Evolutionary conservation across 2,329 filamentous ascomycete species (phyloP).

Genomic region (Exserohilum turcica): DNA sequence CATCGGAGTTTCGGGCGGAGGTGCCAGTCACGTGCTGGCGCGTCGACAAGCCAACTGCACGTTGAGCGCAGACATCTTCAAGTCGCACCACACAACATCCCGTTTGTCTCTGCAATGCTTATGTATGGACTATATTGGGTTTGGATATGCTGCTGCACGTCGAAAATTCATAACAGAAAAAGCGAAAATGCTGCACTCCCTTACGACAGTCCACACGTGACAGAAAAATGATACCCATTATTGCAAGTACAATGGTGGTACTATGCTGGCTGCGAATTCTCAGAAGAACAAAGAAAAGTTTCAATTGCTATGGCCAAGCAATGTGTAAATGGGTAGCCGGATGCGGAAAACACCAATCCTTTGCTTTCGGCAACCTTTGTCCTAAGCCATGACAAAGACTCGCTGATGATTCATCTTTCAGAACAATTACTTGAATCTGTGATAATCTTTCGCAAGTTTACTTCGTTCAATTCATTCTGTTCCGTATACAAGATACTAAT

Average conservation of each 20-base stretch:
- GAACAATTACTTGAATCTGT: conserved; percentile 7
- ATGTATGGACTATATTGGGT: background rate
- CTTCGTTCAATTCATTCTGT: background rate
- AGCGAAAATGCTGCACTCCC: background rate
- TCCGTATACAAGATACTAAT: background rate
- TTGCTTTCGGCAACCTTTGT: conserved; percentile 29
- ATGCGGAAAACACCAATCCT: conserved; percentile 25
- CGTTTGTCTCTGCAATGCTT: background rate
- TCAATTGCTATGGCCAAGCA: conserved; percentile 11
- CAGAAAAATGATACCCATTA: conserved; percentile 9
- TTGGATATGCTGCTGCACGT: background rate
- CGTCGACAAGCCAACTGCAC: background rate
- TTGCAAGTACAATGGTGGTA: background rate
- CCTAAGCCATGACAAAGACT: conserved; percentile 26
- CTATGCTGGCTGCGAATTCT: conserved; percentile 1
- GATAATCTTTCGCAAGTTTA: background rate
- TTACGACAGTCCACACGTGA: background rate
- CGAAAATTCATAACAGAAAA: background rate
- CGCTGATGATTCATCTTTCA: background rate
- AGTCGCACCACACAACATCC: background rate
- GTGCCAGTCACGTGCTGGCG: conserved; percentile 31
- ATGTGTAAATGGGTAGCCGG: conserved; percentile 12
- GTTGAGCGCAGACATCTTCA: background rate
- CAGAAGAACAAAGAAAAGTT: conserved; percentile 27
- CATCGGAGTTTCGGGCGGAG: conserved; percentile 28